phyloP scores from a whole-genome alignment of 2,329 filamentous ascomycete genomes.

The Mollisiaceae sp. region DNA sequence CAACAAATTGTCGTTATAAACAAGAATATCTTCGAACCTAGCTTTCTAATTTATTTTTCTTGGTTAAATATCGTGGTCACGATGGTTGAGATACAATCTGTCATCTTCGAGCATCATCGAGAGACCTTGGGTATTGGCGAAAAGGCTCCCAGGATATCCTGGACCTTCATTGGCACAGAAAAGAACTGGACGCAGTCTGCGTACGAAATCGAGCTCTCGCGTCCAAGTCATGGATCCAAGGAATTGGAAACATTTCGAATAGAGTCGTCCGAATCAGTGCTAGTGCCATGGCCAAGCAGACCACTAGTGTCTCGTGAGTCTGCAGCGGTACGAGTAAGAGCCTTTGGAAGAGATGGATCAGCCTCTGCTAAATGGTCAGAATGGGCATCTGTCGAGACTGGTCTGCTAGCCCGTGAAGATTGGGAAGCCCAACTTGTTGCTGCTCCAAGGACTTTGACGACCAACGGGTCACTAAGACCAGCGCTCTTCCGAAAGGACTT shows the following conservation, averaged over 20 bases:
- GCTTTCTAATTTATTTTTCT: background rate
- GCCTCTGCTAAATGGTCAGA: conserved; percentile 42
- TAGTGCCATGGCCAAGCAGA: conserved; percentile 51
- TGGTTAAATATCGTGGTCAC: background rate
- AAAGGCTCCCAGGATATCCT: conserved; percentile 51
- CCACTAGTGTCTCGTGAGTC: conserved; percentile 40
- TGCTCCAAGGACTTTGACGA: conserved; percentile 35
- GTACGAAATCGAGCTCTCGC: conserved; percentile 51
- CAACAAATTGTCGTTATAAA: background rate
- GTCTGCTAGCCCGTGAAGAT: conserved; percentile 38
- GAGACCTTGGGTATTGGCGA: conserved; percentile 51
- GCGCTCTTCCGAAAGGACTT: conserved; percentile 45
- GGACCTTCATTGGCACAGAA: conserved; percentile 49
- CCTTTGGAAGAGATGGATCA: conserved; percentile 30
- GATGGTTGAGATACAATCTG: conserved; percentile 21
- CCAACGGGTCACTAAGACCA: conserved; percentile 33
- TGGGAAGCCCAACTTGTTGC: conserved; percentile 21
- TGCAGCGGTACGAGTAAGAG: conserved; percentile 40
- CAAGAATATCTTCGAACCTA: background rate
- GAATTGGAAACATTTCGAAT: conserved; percentile 19
- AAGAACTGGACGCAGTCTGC: conserved; percentile 50
- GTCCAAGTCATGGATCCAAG: conserved; percentile 20
- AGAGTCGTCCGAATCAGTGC: conserved; percentile 43
- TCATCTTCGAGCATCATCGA: conserved; percentile 35
- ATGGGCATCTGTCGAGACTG: conserved; percentile 41